These are phyloP conservation scores for Xylaria sp. DNA, from an alignment of 2,329 filamentous ascomycete species.

Conservation along the genomic window DNA sequence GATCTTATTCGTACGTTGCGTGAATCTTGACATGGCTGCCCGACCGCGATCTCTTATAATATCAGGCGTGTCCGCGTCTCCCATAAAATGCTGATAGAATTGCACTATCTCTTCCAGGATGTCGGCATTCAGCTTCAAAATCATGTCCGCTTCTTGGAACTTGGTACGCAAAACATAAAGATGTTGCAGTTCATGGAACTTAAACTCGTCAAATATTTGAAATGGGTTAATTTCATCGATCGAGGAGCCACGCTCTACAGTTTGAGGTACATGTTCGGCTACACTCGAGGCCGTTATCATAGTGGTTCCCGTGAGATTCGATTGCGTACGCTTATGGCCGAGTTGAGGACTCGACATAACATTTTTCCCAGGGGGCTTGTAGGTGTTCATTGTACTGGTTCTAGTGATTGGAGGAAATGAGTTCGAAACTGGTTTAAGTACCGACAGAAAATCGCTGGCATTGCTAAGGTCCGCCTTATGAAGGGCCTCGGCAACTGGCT, in stretches of 20 bases:
- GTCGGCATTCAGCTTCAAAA: conserved; percentile 10
- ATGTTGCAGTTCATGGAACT: conserved; percentile 20
- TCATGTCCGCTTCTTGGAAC: conserved; percentile 28
- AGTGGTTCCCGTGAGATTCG: neutral
- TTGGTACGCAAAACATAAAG: conserved; percentile 16
- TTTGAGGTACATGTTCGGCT: too few relatives aligned
- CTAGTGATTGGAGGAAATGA: too few relatives aligned
- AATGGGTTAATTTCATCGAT: neutral
- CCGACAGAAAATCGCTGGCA: neutral
- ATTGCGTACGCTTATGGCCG: neutral
- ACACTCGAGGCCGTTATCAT: neutral
- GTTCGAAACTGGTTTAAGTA: neutral
- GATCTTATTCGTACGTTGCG: conserved; percentile 5
- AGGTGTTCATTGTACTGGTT: too few relatives aligned
- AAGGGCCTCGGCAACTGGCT: neutral
- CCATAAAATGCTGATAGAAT: conserved; percentile 1
- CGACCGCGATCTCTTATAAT: too few relatives aligned
- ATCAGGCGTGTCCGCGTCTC: too few relatives aligned
- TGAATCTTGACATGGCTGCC: too few relatives aligned
- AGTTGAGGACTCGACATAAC: too few relatives aligned
- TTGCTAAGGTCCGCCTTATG: conserved; percentile 1
- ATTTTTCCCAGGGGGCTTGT: too few relatives aligned
- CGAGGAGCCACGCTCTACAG: too few relatives aligned
- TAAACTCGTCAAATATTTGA: conserved; percentile 23
- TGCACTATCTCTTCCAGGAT: neutral